Evolutionary conservation across 139 green algal species (phyloP).

Genomic region (Monoraphidium neglectum): DNA sequence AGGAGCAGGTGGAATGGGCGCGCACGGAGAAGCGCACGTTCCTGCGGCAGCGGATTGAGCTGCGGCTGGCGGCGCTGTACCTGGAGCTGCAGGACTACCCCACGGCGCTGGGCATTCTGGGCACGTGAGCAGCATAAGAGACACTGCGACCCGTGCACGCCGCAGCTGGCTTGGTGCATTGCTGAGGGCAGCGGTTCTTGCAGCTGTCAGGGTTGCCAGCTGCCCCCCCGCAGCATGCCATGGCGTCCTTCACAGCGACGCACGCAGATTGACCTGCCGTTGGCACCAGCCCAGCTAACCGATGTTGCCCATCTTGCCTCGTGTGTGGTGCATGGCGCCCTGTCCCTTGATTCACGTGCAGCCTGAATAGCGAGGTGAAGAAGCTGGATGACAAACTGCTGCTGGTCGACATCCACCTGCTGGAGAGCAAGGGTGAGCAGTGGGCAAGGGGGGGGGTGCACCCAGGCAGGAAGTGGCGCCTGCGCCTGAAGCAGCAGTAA

Average conservation of each 20-base stretch:
- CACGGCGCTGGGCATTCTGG: constrained; percentile 78
- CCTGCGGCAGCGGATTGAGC: constrained; percentile 95
- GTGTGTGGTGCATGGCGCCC: too few relatives aligned
- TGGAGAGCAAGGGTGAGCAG: constrained; percentile 81
- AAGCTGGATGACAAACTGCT: constrained; percentile 98
- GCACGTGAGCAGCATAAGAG: constrained; percentile 43
- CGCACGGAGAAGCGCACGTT: constrained; percentile 96
- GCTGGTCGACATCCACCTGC: constrained; percentile 97
- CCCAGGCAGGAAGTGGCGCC: neutral
- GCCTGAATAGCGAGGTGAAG: constrained; percentile 94
- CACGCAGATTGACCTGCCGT: too few relatives aligned
- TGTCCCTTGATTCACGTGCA: too few relatives aligned
- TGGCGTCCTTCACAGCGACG: neutral
- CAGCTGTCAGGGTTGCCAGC: neutral
- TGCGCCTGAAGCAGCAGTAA: too few relatives aligned
- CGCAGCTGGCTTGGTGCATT: neutral
- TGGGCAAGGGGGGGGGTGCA: neutral
- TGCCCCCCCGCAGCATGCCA: neutral
- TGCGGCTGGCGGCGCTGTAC: constrained; percentile 84
- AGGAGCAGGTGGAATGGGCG: constrained; percentile 94
- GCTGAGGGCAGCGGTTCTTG: neutral
- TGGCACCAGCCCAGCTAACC: too few relatives aligned
- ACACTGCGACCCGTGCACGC: neutral
- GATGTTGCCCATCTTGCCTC: too few relatives aligned
- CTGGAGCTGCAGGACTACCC: constrained; percentile 83